A percentile compares a stretch with the other conserved stretches of the same genome.
Evolutionary conservation across 192 early-diverging fungal genomes (phyloP).

Genomic region (Coemansia sp.): DNA sequence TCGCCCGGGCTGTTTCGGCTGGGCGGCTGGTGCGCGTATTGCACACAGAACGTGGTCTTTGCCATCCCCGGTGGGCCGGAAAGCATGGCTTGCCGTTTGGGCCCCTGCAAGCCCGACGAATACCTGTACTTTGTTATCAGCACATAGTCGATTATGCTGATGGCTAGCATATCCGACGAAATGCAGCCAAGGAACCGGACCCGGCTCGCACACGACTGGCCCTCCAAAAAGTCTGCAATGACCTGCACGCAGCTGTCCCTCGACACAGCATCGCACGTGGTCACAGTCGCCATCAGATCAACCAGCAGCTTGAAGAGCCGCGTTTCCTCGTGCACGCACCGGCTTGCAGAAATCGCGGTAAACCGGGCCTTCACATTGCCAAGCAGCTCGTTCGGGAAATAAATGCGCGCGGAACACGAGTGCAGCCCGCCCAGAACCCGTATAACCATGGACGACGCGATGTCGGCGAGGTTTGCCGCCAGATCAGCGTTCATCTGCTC

Average conservation of each 20-base stretch:
- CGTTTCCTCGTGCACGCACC: constrained; percentile 10
- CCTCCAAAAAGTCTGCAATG: constrained; percentile 11
- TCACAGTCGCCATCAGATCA: constrained; percentile 19
- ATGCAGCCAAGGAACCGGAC: constrained; percentile 12
- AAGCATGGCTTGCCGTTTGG: not conserved
- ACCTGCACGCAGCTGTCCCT: constrained; percentile 15
- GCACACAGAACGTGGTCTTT: constrained; percentile 30
- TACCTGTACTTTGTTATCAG: constrained; percentile 17
- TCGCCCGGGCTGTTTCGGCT: not conserved
- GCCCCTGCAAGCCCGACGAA: not conserved
- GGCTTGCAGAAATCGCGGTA: not conserved
- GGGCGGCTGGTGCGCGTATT: constrained; percentile 4
- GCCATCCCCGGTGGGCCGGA: constrained; percentile 8
- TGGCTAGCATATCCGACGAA: constrained; percentile 17
- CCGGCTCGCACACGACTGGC: not conserved
- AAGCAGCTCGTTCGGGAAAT: constrained; percentile 8
- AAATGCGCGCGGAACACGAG: not conserved
- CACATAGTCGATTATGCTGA: constrained; percentile 25
- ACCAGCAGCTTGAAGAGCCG: constrained; percentile 7
- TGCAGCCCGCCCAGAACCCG: constrained; percentile 7
- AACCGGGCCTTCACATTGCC: not conserved
- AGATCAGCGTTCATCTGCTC: constrained; percentile 43
- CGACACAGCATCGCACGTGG: constrained; percentile 4
- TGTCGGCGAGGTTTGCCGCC: constrained; percentile 7
- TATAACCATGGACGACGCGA: constrained; percentile 23